Evolutionary conservation across 257 asterid species (phyloP).

Genomic region (Striga asiatica): DNA sequence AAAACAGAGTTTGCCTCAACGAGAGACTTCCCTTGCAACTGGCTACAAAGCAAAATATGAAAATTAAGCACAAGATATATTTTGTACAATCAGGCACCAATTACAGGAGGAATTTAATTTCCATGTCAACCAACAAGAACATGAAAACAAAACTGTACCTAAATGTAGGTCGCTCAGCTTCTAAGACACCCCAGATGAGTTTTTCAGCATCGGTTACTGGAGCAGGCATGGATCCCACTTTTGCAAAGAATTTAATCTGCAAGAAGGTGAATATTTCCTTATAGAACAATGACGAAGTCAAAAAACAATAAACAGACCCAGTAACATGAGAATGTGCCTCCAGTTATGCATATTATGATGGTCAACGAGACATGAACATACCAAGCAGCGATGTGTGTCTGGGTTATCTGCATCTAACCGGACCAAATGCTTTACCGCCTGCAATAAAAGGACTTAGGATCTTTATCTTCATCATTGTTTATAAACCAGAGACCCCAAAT

Average conservation of each 20-base stretch:
- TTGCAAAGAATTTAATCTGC: constrained; percentile 76
- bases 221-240: constrained; percentile 60
- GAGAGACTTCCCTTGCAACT: constrained; percentile 71
- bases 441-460: constrained; percentile 19
- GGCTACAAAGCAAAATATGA: constrained; percentile 34
- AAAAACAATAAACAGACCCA: background rate
- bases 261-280: constrained; percentile 3
- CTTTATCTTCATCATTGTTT: constrained; percentile 10
- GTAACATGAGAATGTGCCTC: background rate
- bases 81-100: background rate
- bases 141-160: constrained; percentile 31
- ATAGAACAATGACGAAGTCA: background rate
- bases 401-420: constrained; percentile 73
- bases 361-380: constrained; percentile 22
- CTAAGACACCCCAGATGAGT: constrained; percentile 70
- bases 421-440: constrained; percentile 80
- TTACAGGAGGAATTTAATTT: background rate
- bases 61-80: constrained; percentile 11
- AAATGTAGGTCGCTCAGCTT: constrained; percentile 64
- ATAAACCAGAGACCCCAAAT: background rate
- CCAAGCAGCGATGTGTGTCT: constrained; percentile 81
- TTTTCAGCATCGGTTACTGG: constrained; percentile 68
- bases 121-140: constrained; percentile 1
- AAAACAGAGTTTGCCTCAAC: constrained; percentile 60
- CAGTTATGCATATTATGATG: background rate